phyloP scores from a whole-genome alignment of 441 rosid genomes.

The Euphorbia celastroides region DNA sequence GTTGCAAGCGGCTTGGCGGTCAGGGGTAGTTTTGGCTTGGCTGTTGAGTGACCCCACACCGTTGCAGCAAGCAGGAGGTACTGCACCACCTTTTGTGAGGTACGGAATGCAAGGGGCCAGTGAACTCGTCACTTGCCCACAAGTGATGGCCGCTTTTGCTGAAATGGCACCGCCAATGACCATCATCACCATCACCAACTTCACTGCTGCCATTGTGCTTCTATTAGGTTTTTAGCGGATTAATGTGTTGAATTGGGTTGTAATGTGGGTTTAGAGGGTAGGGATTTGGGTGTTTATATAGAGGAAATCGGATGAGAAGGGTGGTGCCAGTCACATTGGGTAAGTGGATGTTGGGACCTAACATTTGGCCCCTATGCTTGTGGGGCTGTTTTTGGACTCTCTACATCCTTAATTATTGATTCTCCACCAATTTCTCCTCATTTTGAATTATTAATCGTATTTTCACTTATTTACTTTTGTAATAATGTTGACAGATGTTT shows the following conservation, averaged over 20 bases:
- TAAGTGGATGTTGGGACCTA: constrained; percentile 4
- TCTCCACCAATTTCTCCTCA: too few relatives aligned
- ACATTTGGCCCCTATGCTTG: not conserved
- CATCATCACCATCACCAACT: not conserved
- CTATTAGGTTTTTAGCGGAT: not conserved
- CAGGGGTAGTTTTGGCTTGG: constrained; percentile 20
- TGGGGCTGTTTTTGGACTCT: too few relatives aligned
- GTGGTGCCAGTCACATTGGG: not conserved
- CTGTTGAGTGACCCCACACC: constrained; percentile 12
- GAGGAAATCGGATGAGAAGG: not conserved
- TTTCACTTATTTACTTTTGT: too few relatives aligned
- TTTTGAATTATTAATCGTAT: too few relatives aligned
- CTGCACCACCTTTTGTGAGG: not conserved
- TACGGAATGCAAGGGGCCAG: not conserved
- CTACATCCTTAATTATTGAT: too few relatives aligned
- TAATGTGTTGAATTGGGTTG: not conserved
- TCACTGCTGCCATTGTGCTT: not conserved
- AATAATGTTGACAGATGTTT: too few relatives aligned
- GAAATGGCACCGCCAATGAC: not conserved
- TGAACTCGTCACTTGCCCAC: not conserved
- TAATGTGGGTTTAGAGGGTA: not conserved
- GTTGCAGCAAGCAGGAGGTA: constrained; percentile 10
- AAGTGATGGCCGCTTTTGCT: not conserved
- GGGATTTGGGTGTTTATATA: constrained; percentile 3
- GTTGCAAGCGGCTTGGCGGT: constrained; percentile 17